Percentiles rank a stretch among this genome's conserved stretches.
Evolutionary conservation across 306 rosid species (phyloP).

Genomic region (Cicer judaicum): DNA sequence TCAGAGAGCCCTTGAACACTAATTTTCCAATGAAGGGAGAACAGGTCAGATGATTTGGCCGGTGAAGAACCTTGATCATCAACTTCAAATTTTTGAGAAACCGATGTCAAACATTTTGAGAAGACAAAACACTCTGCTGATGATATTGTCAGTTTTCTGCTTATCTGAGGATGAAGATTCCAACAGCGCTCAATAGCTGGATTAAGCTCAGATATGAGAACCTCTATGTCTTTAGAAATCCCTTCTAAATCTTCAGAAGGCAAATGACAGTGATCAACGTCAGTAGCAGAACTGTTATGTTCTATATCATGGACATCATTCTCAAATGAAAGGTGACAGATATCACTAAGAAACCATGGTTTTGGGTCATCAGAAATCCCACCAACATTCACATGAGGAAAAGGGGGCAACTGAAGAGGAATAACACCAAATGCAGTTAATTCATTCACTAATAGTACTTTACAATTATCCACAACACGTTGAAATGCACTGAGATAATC

Average conservation of each 20-base stretch:
- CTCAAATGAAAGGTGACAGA: constrained; percentile 45
- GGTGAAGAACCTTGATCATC: constrained; percentile 61
- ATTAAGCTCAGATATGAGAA: constrained; percentile 66
- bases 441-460: constrained; percentile 58
- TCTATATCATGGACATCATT: constrained; percentile 54
- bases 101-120: constrained; percentile 67
- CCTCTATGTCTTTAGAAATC: constrained; percentile 64
- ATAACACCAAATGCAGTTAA: constrained; percentile 62
- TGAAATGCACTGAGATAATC: constrained; percentile 88
- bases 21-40: constrained; percentile 59
- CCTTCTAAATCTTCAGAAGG: constrained; percentile 69
- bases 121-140: constrained; percentile 71
- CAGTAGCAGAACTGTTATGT: constrained; percentile 41
- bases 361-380: constrained; percentile 52
- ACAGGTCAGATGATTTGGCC: constrained; percentile 52
- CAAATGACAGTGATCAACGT: constrained; percentile 44
- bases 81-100: constrained; percentile 57
- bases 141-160: constrained; percentile 66
- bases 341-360: constrained; percentile 68
- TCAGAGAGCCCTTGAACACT: constrained; percentile 77
- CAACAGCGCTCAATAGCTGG: constrained; percentile 76
- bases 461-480: constrained; percentile 75
- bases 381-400: constrained; percentile 41
- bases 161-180: constrained; percentile 82
- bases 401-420: constrained; percentile 57